Evolutionary conservation across 768 basidiomycete species (phyloP).

Genomic region (Panellus pusillus): DNA sequence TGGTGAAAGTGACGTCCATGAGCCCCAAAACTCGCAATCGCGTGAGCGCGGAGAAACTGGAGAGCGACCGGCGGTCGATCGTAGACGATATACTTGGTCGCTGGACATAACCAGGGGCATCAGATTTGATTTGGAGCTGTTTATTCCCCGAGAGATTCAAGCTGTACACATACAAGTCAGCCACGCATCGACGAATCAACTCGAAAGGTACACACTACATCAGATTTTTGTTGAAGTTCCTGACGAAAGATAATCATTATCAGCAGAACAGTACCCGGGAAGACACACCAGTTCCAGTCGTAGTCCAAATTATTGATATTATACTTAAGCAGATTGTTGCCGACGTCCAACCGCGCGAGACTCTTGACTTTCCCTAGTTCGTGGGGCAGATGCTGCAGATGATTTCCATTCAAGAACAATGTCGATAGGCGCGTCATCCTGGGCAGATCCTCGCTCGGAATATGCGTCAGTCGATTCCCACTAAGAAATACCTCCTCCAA

Average conservation of each 20-base stretch:
- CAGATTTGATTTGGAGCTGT: constrained; percentile 90
- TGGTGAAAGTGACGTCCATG: constrained; percentile 91
- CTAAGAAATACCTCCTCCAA: constrained; percentile 90
- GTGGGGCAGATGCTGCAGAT: constrained; percentile 86
- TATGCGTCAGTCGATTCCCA: constrained; percentile 89
- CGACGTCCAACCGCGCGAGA: constrained; percentile 84
- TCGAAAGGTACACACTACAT: constrained; percentile 54
- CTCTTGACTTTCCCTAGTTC: constrained; percentile 83
- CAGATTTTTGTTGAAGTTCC: constrained; percentile 95
- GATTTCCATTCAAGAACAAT: constrained; percentile 92
- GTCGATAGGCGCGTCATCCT: constrained; percentile 65
- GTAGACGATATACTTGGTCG: constrained; percentile 27
- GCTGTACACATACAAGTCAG: not conserved
- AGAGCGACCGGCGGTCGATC: constrained; percentile 45
- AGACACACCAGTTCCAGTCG: constrained; percentile 95
- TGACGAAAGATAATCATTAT: constrained; percentile 29
- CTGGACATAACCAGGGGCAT: constrained; percentile 38
- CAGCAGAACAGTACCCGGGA: not conserved
- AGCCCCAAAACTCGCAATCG: constrained; percentile 90
- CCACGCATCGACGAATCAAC: not conserved
- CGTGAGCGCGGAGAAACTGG: constrained; percentile 85
- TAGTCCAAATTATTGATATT: constrained; percentile 98
- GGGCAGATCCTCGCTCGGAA: constrained; percentile 88
- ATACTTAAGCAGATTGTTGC: constrained; percentile 91
- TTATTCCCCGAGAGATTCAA: constrained; percentile 98